phyloP scores from a whole-genome alignment of 2,329 filamentous ascomycete genomes.

The Verticillium isaacii region DNA sequence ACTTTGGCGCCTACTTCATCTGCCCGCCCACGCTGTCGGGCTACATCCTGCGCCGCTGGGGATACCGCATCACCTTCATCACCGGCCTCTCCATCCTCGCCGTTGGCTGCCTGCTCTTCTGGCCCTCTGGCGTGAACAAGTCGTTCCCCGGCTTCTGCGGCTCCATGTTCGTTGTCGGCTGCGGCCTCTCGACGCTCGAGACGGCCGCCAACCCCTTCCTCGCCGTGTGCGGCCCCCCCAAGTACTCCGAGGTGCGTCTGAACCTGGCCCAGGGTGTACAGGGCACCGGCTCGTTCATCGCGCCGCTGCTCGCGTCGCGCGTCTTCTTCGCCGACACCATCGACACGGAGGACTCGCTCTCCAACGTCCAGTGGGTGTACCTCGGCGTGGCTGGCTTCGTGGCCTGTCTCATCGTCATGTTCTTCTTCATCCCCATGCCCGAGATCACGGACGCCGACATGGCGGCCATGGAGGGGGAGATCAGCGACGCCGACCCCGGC shows the following conservation, averaged over 20 bases:
- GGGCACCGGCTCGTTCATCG: slow-evolving; percentile 51
- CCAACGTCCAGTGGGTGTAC: slow-evolving; percentile 62
- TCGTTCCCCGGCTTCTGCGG: slow-evolving; percentile 58
- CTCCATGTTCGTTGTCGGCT: slow-evolving; percentile 42
- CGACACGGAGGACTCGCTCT: slow-evolving; percentile 41
- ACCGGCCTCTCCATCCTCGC: slow-evolving; percentile 50
- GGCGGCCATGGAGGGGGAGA: slow-evolving; percentile 43
- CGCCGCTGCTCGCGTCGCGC: slow-evolving; percentile 53
- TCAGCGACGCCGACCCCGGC: slow-evolving; percentile 35
- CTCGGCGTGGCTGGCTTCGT: slow-evolving; percentile 57
- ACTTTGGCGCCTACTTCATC: slow-evolving; percentile 42
- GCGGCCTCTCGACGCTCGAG: slow-evolving; percentile 44
- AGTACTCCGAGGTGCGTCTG: slow-evolving; percentile 53
- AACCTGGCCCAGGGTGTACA: slow-evolving; percentile 56
- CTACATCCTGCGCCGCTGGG: slow-evolving; percentile 58
- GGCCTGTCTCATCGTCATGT: slow-evolving; percentile 49
- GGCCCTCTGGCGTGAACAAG: slow-evolving; percentile 50
- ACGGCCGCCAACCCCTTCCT: slow-evolving; percentile 53
- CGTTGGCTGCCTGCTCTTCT: slow-evolving; percentile 52
- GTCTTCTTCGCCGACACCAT: slow-evolving; percentile 57
- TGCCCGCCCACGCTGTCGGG: slow-evolving; percentile 31
- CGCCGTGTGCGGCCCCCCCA: slow-evolving; percentile 52
- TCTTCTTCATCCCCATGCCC: slow-evolving; percentile 47
- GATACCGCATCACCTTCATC: slow-evolving; percentile 66
- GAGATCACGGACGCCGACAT: slow-evolving; percentile 60